Base-by-base conservation (phyloP, 495 filamentous ascomycete species). In the Usnea hakonensis region DNA sequence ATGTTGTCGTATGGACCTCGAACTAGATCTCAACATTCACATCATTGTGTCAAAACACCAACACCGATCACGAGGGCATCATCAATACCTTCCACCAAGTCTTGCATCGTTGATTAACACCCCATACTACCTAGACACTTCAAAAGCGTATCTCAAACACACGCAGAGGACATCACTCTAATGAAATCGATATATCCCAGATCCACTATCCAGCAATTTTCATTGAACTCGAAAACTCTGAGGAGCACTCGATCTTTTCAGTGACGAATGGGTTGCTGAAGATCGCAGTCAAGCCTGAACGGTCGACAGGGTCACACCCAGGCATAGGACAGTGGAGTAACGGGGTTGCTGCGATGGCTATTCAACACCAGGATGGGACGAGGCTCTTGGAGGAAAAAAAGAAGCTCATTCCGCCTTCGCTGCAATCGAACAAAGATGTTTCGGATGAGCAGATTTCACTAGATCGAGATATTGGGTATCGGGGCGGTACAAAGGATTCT, bases 131-230 rank as follows among this genome's bases (percentile, higher is more conserved):
- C 44, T 13, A 48, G 10, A 13, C 1, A 48, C 5, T 1, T 3
- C 44, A 1, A 0, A 2, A 48, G 6, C 10, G n/a, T 48, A 28
- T 26, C 21, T 1, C 23, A 41, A 3, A 7, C 38, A 19, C 3
- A 41, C 2, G 7, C 14, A 41, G 17, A 6, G 3, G 2, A 17
- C 5, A 41, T 3, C 14, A 1, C 6, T 48, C 9, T 0, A 13
- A 26, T 0, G 21, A 13, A 10, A 23, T 0, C 0, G 5, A 16
- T 26, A 1, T 11, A 3, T 3, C 6, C 16, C 0, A 0, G 26
- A 50, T 50, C 23, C 1, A 0, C 3, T 50, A 50, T 7, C 2
- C 10, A 16, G 5, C 1, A 16, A 28, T 4, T 50, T 11, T 26
- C 46, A 30, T 50, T 16, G 0, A 11, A 21, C 46, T 26, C 5